Conservation (phyloP, 2,329 filamentous ascomycete genomes). For the Fusarium virguliforme region DNA sequence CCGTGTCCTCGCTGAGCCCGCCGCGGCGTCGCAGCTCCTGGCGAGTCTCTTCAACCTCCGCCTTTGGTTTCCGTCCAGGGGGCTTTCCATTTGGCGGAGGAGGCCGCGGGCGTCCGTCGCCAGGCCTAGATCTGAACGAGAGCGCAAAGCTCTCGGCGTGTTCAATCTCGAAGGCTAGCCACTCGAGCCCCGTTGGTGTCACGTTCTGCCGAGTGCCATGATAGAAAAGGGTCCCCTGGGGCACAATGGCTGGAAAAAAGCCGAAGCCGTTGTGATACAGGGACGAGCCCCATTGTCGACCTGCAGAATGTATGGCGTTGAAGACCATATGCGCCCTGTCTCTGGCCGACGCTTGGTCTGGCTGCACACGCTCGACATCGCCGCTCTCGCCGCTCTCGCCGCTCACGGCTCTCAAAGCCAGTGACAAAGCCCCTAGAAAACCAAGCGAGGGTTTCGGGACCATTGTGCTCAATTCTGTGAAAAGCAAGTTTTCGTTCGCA, state of each 20-base stretch:
- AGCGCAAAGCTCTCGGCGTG: constrained; percentile 78
- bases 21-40: constrained; percentile 32
- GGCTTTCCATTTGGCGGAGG: constrained; percentile 13
- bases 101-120: background rate
- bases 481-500: background rate
- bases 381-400: constrained; percentile 18
- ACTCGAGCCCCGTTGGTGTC: constrained; percentile 72
- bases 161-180: constrained; percentile 84
- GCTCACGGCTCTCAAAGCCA: constrained; percentile 21
- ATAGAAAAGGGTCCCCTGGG: constrained; percentile 76
- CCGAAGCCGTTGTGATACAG: constrained; percentile 84
- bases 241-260: constrained; percentile 77
- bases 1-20: background rate
- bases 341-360: constrained; percentile 58
- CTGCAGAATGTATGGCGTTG: constrained; percentile 80
- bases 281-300: constrained; percentile 82
- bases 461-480: constrained; percentile 24
- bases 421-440: constrained; percentile 30
- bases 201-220: constrained; percentile 70
- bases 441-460: constrained; percentile 30
- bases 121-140: constrained; percentile 27
- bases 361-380: constrained; percentile 49
- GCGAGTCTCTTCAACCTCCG: constrained; percentile 7
- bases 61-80: constrained; percentile 9
- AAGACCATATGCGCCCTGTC: constrained; percentile 77